These are phyloP conservation scores for Crotalaria pallida DNA, from an alignment of 306 rosid genomes.

Conservation along the genomic window DNA sequence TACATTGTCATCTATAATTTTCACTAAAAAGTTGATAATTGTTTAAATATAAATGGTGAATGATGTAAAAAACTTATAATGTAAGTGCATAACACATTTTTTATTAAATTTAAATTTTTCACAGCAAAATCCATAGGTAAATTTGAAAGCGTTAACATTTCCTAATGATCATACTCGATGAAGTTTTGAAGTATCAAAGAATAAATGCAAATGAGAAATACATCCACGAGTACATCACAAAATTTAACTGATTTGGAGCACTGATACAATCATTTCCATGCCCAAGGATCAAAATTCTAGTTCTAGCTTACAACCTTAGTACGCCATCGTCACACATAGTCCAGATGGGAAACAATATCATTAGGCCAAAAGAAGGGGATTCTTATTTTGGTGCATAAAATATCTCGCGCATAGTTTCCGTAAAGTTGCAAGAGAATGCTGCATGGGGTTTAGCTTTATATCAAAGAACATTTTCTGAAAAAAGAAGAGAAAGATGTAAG, in stretches of 20 bases:
- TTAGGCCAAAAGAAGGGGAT: conserved; percentile 44
- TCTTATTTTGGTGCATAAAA: conserved; percentile 34
- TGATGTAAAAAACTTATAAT: no score
- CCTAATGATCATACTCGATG: background rate
- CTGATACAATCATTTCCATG: background rate
- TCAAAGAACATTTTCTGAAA: conserved; percentile 85
- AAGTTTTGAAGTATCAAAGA: background rate
- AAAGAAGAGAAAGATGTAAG: background rate
- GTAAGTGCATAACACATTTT: no score
- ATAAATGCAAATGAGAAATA: background rate
- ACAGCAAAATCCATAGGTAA: background rate
- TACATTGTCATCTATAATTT: no score
- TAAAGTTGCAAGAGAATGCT: conserved; percentile 76
- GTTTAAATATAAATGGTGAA: no score
- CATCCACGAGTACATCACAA: background rate
- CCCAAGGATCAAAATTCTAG: background rate
- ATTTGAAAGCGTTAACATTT: background rate
- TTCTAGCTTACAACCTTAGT: background rate
- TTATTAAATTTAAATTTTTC: background rate
- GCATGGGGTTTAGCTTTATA: conserved; percentile 74
- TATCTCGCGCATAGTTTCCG: conserved; percentile 72
- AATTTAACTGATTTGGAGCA: background rate
- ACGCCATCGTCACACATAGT: background rate
- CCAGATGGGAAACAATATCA: background rate
- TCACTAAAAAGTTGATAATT: no score